Conservation (phyloP, 768 basidiomycete species). For the Boletus tylopilopsis region DNA sequence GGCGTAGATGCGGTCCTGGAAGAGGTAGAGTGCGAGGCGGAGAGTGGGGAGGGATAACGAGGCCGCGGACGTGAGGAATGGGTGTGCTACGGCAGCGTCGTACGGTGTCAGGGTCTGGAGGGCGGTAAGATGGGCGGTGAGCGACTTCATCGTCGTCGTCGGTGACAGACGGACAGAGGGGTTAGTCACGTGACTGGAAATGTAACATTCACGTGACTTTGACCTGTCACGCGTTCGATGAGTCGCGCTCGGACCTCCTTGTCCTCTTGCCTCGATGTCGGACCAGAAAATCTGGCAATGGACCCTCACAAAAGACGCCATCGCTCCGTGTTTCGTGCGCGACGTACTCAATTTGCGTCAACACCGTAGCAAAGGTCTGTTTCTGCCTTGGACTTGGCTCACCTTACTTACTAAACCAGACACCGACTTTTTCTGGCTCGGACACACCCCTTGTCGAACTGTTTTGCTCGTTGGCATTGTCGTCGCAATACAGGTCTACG, state of each 20-base stretch:
- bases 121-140: conserved; percentile 35
- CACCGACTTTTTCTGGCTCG: conserved; percentile 67
- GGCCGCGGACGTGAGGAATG: conserved; percentile 60
- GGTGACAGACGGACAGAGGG: not conserved
- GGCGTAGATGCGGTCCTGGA: conserved; percentile 73
- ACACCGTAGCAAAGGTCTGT: conserved; percentile 30
- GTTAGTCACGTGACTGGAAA: not conserved
- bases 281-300: conserved; percentile 39
- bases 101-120: conserved; percentile 38
- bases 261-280: conserved; percentile 1
- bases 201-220: conserved; percentile 4
- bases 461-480: conserved; percentile 61
- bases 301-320: conserved; percentile 53
- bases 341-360: conserved; percentile 50
- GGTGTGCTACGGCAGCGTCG: conserved; percentile 46
- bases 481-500: conserved; percentile 58
- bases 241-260: not conserved
- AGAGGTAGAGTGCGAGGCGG: conserved; percentile 59
- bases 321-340: conserved; percentile 51
- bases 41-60: conserved; percentile 43
- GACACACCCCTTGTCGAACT: conserved; percentile 64
- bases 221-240: conserved; percentile 6
- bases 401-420: conserved; percentile 29
- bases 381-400: not conserved
- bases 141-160: not conserved